phyloP scores from a whole-genome alignment of 257 asterid species.

The Eustoma russellianum region DNA sequence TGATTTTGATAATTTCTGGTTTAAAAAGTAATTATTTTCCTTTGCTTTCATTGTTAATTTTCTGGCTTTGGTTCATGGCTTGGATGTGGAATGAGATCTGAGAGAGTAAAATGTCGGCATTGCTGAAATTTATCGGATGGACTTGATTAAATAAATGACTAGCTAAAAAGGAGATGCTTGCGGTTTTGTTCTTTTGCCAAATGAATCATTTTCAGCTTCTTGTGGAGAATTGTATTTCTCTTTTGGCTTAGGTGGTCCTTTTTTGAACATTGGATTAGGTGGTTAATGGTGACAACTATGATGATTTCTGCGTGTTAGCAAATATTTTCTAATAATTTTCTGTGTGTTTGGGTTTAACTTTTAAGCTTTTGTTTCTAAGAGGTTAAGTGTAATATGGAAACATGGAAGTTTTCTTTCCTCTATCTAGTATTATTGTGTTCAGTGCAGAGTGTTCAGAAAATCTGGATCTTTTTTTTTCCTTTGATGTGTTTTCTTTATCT shows the following conservation, averaged over 20 bases:
- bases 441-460: no score
- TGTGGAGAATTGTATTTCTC: background rate
- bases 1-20: background rate
- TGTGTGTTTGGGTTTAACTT: background rate
- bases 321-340: background rate
- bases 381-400: no score
- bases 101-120: constrained; percentile 12
- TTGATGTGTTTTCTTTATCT: no score
- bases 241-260: no score
- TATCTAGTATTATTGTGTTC: no score
- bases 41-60: background rate
- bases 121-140: constrained; percentile 9
- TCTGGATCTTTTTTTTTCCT: no score
- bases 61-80: constrained; percentile 5
- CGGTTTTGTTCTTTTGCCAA: constrained; percentile 5
- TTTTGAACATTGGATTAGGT: no score
- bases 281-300: background rate
- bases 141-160: constrained; percentile 1
- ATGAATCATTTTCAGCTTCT: background rate
- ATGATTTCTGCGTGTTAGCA: background rate
- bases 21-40: no score
- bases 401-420: no score
- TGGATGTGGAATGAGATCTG: constrained; percentile 25
- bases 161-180: background rate
- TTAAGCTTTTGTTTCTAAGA: background rate